Conservation (phyloP, 371 early-diverging fungal species). For the Lichtheimia corymbifera region DNA sequence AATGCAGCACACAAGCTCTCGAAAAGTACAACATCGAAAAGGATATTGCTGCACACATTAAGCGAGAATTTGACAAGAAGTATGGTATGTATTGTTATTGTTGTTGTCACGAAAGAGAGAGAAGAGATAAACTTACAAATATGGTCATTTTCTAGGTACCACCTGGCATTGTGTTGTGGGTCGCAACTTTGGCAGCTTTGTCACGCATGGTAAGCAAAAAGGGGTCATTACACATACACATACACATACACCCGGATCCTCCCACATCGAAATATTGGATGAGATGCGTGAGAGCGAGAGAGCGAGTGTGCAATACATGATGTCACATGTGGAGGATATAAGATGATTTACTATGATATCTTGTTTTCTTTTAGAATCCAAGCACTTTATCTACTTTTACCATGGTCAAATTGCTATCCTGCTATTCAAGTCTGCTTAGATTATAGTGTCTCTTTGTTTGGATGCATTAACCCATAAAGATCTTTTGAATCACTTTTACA, state of each 20-base stretch:
- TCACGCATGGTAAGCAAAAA: conserved; percentile 85
- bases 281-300: background rate
- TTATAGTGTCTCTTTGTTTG: no score
- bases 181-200: conserved; percentile 96
- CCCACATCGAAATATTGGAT: background rate
- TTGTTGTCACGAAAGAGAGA: no score
- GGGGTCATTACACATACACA: no score
- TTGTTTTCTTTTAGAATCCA: conserved; percentile 61
- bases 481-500: no score
- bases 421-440: conserved; percentile 91
- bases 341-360: background rate
- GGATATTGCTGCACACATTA: conserved; percentile 96
- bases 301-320: no score
- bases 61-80: conserved; percentile 97
- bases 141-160: conserved; percentile 55
- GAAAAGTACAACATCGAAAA: conserved; percentile 95
- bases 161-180: conserved; percentile 99
- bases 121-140: no score
- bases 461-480: no score
- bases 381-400: conserved; percentile 98
- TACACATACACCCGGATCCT: no score
- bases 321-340: no score
- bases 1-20: conserved; percentile 89
- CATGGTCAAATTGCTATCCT: conserved; percentile 94
- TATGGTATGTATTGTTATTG: conserved; percentile 56